Conservation (phyloP, 208 protist genomes). For the Trypanosoma caninum region DNA sequence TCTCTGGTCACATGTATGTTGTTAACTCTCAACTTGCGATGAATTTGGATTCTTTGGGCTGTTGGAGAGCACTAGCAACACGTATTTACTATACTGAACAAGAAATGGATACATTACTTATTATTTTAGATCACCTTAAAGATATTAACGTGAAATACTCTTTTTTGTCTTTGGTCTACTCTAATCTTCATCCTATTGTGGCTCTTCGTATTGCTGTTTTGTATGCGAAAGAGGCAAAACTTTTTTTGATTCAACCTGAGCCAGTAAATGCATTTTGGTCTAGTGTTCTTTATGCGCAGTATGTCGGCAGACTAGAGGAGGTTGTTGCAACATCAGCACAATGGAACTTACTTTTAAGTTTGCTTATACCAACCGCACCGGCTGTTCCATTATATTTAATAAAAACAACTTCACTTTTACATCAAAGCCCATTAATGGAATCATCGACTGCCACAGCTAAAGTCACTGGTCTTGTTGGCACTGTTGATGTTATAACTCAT, state of each 20-base stretch:
- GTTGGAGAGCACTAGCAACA: conserved; percentile 45
- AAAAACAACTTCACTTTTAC: conserved; percentile 20
- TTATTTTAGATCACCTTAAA: conserved; percentile 45
- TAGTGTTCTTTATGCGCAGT: conserved; percentile 74
- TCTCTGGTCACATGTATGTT: neutral
- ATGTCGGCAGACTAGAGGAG: conserved; percentile 48
- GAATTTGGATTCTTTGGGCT: conserved; percentile 13
- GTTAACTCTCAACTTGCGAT: neutral
- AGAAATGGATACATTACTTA: conserved; percentile 43
- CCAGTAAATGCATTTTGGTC: conserved; percentile 80
- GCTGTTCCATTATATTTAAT: conserved; percentile 70
- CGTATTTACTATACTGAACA: conserved; percentile 68
- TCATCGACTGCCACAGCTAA: neutral
- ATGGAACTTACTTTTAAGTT: conserved; percentile 63
- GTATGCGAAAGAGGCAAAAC: conserved; percentile 38
- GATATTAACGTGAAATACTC: conserved; percentile 26
- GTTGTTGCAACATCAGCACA: conserved; percentile 32
- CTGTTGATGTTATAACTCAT: neutral
- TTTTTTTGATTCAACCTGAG: conserved; percentile 41
- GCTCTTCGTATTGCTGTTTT: conserved; percentile 58
- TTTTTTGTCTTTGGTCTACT: conserved; percentile 61
- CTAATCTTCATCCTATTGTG: conserved; percentile 72
- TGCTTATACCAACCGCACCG: conserved; percentile 63
- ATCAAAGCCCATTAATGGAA: neutral
- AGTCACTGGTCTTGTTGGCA: neutral